Percentiles rank a stretch among this genome's conserved stretches.
phyloP scores from a whole-genome alignment of 306 rosid species.

The Prunus persica region Prunus_persica_NCBIv2 NC_034016.1:21630001-21630500 shows the following conservation, averaged over 20 bases:
- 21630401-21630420: background rate
- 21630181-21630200: background rate
- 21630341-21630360: background rate
- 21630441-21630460: background rate
- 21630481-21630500: background rate
- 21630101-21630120: background rate
- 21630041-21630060: constrained; percentile 28
- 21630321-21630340: too few relatives aligned
- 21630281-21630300: too few relatives aligned
- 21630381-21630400: background rate
- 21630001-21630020: constrained; percentile 45
- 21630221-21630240: background rate
- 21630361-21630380: background rate
- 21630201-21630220: background rate
- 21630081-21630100: constrained; percentile 2
- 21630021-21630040: constrained; percentile 41
- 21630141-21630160: background rate
- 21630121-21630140: background rate
- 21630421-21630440: background rate
- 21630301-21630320: too few relatives aligned
- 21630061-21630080: constrained; percentile 12
- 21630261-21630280: background rate
- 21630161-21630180: background rate
- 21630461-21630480: background rate
- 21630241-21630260: background rate